phyloP scores from a whole-genome alignment of 345 rosid species.

The Arabidopsis arenosa region DNA sequence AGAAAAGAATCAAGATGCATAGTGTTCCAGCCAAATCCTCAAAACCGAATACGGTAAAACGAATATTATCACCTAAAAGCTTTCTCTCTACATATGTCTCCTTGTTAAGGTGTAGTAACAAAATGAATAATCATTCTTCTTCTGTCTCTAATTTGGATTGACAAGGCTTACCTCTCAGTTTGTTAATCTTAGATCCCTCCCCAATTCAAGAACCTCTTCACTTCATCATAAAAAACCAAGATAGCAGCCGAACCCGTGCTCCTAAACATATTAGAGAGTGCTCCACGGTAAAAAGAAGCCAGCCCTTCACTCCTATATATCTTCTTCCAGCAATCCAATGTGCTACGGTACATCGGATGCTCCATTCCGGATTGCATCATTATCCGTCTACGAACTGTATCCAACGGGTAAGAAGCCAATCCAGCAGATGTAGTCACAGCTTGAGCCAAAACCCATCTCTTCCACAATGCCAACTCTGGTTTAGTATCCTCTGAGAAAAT shows the following conservation, averaged over 20 bases:
- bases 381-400: constrained; percentile 89
- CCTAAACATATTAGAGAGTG: constrained; percentile 82
- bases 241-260: constrained; percentile 94
- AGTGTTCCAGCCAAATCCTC: constrained; percentile 32
- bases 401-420: constrained; percentile 82
- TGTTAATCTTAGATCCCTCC: constrained; percentile 54
- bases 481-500: constrained; percentile 59
- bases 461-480: constrained; percentile 74
- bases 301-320: constrained; percentile 77
- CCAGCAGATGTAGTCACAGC: constrained; percentile 90
- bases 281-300: constrained; percentile 85
- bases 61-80: constrained; percentile 36
- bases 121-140: constrained; percentile 39
- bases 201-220: constrained; percentile 87
- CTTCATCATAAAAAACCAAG: constrained; percentile 85
- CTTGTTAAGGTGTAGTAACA: constrained; percentile 35
- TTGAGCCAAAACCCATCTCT: constrained; percentile 88
- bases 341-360: constrained; percentile 67
- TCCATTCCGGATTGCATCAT: constrained; percentile 98
- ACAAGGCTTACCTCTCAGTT: constrained; percentile 29
- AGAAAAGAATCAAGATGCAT: constrained; percentile 44
- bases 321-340: constrained; percentile 83
- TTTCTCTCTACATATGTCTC: constrained; percentile 35
- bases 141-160: constrained; percentile 24
- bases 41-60: constrained; percentile 24